Evolutionary conservation across 73 alveolate species (phyloP), one percentile per base, ranked within the genome.

Genomic region (Blepharisma japonicum): DNA sequence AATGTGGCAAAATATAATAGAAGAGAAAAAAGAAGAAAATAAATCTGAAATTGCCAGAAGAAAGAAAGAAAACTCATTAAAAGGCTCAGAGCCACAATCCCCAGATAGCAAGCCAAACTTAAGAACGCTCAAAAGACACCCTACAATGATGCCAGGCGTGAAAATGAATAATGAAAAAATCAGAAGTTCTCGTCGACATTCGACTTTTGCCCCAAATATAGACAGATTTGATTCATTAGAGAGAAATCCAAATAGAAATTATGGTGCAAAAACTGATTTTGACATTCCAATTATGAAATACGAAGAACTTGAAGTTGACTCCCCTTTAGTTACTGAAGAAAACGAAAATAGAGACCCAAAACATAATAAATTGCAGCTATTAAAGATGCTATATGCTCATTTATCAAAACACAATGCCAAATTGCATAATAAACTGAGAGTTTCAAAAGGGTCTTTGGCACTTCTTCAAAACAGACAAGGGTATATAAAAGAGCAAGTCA

Each of bases 171-270:
- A 2, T 70, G 66, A 18, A 11, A 70, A 54, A 70, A 45, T 7
- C 11, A 70, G 46, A 23, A 39, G 11, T 14, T 0, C 23, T 70
- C 76, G 45, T 7, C n/a, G 11, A 3, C 66, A 14, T n/a, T 54
- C 70, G 0, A 70, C 11, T 1, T 23, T 9, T 39, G 61, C 11
- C 14, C 55, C 11, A 70, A 47, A 70, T 5, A 47, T 14, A 39
- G 80, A 70, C 11, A n/a, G 3, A 61, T 11, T 25, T 61, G 77
- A 61, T 61, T 61, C n/a, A 61, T 61, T 20, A n/a, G 68, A 27
- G 50, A 61, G 21, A 11, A 21, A 61, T 11, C 18, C 50, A 9
- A 61, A n/a, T 25, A 45, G 32, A 47, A 45, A 45, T 39, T 7
- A 70, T 14, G 39, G 0, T 48, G 68, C 23, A n/a, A 70, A 70